Evolutionary conservation across 176 grass and related monocot genomes (phyloP).

Genomic region (Oryza meridionalis): DNA sequence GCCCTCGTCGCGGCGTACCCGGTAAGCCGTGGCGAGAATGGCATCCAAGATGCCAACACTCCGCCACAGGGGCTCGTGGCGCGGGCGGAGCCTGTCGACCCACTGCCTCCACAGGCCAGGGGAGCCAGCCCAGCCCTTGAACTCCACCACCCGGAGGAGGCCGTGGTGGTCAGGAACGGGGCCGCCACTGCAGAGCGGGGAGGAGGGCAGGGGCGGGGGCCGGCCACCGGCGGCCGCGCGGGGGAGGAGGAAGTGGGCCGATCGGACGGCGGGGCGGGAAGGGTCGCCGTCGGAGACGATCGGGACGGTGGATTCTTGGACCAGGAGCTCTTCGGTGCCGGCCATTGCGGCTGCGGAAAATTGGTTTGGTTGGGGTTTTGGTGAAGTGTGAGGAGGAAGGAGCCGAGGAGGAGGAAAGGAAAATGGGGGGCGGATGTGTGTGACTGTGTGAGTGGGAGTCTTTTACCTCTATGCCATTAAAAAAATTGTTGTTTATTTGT

Average conservation of each 20-base stretch:
- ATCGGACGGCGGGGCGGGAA: neutral
- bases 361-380: neutral
- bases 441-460: too few relatives aligned
- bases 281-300: neutral
- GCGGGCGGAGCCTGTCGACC: slow-evolving; percentile 51
- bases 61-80: slow-evolving; percentile 42
- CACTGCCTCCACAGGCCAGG: slow-evolving; percentile 35
- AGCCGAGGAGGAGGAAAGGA: too few relatives aligned
- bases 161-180: neutral
- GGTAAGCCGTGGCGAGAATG: slow-evolving; percentile 34
- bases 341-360: neutral
- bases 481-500: too few relatives aligned
- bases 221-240: neutral
- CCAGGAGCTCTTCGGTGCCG: slow-evolving; percentile 15
- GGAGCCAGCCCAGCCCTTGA: slow-evolving; percentile 44
- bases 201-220: neutral
- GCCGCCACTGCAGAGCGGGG: neutral
- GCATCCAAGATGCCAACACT: slow-evolving; percentile 42
- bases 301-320: slow-evolving; percentile 6
- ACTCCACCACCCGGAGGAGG: slow-evolving; percentile 28
- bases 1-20: slow-evolving; percentile 20
- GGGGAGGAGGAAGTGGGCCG: slow-evolving; percentile 35
- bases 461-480: too few relatives aligned
- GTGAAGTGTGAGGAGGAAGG: too few relatives aligned
- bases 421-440: too few relatives aligned